Evolutionary conservation across 176 grass and related monocot species (phyloP), one percentile per base, ranked within the genome.

Genomic region (Hsuehochloa calcarea): DNA sequence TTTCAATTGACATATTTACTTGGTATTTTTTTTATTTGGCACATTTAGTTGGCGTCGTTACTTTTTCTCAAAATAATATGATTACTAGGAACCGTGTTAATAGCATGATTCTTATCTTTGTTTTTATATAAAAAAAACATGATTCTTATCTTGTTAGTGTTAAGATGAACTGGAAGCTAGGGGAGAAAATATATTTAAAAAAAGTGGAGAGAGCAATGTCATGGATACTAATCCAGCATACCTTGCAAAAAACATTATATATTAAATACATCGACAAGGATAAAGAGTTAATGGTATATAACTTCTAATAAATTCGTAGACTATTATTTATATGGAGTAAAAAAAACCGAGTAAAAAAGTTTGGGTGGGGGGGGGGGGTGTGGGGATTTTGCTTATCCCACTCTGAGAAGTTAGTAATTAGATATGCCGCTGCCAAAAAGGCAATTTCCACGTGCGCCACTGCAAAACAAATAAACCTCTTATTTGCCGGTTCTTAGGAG

Each of bases 111-210:
- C 77, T 59, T 85, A 51, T 44, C 83, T 70, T 86, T 54, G 9
- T 81, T 38, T 38, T 38, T 38, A 38, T 34, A 34, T 34, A 38
- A 38, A 38, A 38, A 35, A 38, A 31, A 19, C 81, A 58, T 65
- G 51, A 75, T 80, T 41, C 77, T 59, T 85, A 51, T 54, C 83
- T 70, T 86, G 52, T 63, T 43, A 85, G 63, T 62, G 22, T 14
- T 17, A 35, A 70, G 55, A 29, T 64, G 26, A 17, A 50, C 6
- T 5, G 44, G n/a, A 29, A 43, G 39, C 15, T 29, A 3, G 13
- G 58, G 23, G 40, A 20, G 60, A 66, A 27, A 47, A 47, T 65
- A 79, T 79, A 35, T 3, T 2, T 5, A 1, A 80, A 26, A 65
- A 17, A 50, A 71, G 51, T 13, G 66, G 23, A 71, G n/a, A 82